These are phyloP conservation scores for Thalia dealbata DNA, from an alignment of 176 grass and related monocot genomes.

Conservation along the genomic window DNA sequence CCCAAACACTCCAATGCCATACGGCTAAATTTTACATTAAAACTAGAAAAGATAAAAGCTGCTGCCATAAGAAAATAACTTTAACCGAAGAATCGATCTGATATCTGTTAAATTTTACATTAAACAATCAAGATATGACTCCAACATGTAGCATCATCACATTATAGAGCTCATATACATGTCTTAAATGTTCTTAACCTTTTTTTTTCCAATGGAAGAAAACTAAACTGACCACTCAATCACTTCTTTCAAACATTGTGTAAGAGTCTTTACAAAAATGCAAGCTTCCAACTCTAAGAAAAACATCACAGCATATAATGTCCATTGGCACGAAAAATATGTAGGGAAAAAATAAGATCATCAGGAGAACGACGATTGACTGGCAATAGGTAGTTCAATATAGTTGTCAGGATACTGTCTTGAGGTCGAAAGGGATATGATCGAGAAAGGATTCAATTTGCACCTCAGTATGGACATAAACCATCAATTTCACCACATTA, in stretches of 20 bases:
- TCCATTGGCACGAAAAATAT: background rate
- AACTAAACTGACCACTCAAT: background rate
- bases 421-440: no score
- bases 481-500: no score
- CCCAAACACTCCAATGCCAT: no score
- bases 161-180: background rate
- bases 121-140: background rate
- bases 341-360: background rate
- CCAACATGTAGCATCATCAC: background rate
- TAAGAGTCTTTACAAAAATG: background rate
- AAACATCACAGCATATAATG: background rate
- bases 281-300: background rate
- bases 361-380: background rate
- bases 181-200: background rate
- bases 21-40: no score
- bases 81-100: no score
- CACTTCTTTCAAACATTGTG: background rate
- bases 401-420: no score
- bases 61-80: background rate
- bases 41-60: background rate
- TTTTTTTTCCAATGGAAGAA: background rate
- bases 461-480: no score
- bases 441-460: no score
- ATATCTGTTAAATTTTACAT: no score
- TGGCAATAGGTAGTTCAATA: background rate